Conservation (phyloP, 2,329 filamentous ascomycete genomes). For the Claviceps capensis region DNA sequence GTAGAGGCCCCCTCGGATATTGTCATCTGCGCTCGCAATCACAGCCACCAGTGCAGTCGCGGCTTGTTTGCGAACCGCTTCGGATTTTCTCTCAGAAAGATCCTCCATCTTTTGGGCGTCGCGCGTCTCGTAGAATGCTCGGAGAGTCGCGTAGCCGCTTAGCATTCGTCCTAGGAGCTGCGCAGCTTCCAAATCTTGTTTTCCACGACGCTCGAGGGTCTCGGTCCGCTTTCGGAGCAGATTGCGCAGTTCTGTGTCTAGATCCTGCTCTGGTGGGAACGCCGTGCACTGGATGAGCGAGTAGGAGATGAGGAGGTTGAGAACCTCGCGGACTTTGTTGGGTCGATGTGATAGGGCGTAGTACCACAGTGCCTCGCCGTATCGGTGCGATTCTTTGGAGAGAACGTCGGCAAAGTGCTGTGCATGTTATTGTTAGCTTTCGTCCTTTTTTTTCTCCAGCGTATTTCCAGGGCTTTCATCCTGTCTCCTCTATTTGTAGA, state of each 20-base stretch:
- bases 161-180: constrained; percentile 72
- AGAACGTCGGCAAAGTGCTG: constrained; percentile 65
- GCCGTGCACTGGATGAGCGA: constrained; percentile 74
- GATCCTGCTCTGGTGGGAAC: constrained; percentile 56
- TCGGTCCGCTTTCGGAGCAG: constrained; percentile 60
- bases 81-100: constrained; percentile 26
- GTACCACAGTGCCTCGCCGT: constrained; percentile 79
- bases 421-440: constrained; percentile 13
- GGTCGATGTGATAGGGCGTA: constrained; percentile 74
- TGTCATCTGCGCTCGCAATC: constrained; percentile 74
- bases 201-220: constrained; percentile 58
- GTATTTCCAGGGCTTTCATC: no score
- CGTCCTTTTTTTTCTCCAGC: not conserved
- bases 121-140: constrained; percentile 80
- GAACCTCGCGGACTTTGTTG: constrained; percentile 68
- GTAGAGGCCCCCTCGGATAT: constrained; percentile 81
- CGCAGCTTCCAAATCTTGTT: constrained; percentile 67
- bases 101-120: constrained; percentile 34
- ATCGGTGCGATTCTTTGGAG: constrained; percentile 57
- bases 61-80: constrained; percentile 52
- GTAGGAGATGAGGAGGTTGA: constrained; percentile 76
- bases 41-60: constrained; percentile 67
- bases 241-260: constrained; percentile 58
- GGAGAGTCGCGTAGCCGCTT: constrained; percentile 82
- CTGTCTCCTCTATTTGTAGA: no score